A percentile compares a stretch with the other conserved stretches of the same genome.
Evolutionary conservation across 202 grass and related monocot genomes (phyloP).

Genomic region (Digitaria exilis): DNA sequence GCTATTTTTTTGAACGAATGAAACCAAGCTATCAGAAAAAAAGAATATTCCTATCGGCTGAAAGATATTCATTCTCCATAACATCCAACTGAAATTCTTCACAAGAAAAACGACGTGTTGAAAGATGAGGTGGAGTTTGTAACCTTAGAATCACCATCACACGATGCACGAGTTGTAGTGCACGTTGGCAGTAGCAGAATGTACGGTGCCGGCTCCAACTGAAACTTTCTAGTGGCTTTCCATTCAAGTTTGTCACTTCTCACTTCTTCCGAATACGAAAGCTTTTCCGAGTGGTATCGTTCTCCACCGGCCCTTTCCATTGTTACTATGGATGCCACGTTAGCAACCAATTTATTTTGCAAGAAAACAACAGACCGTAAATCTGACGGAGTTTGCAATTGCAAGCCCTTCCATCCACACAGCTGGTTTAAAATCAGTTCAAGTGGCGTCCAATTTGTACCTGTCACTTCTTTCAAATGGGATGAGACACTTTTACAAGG

Average conservation of each 20-base stretch:
- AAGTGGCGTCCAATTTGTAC: background rate
- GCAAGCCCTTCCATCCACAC: background rate
- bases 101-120: background rate
- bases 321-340: no score
- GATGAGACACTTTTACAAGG: background rate
- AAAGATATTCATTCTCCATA: background rate
- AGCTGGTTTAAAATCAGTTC: background rate
- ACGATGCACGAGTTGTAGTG: no score
- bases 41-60: background rate
- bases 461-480: background rate
- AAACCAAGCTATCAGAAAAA: no score
- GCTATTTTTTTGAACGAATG: no score
- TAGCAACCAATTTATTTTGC: no score
- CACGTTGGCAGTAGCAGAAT: background rate
- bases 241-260: background rate
- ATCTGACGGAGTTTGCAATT: background rate
- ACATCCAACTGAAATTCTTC: background rate
- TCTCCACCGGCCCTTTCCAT: background rate
- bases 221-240: background rate
- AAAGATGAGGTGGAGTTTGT: background rate
- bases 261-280: background rate
- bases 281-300: background rate
- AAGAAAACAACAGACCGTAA: background rate
- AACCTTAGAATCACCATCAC: background rate
- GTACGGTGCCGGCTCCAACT: background rate